These are phyloP conservation scores for Pythium rhizo-oryzae DNA, from an alignment of 352 stramenopile genomes.

Conservation along the genomic window DNA sequence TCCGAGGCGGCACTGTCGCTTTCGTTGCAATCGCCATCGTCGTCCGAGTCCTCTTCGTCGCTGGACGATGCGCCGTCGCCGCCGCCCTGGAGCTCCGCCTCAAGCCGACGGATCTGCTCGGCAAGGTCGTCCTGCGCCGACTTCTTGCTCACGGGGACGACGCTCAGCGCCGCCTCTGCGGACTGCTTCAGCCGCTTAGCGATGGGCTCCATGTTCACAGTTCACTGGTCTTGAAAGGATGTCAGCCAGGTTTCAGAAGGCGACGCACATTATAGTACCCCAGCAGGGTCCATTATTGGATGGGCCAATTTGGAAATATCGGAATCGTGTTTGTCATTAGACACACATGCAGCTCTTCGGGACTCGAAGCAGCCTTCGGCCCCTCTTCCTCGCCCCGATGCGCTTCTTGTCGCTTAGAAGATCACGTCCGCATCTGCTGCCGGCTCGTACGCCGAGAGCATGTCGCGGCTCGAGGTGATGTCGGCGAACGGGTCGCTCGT, in stretches of 20 bases:
- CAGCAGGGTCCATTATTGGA: neutral
- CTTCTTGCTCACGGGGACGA: slow-evolving; percentile 25
- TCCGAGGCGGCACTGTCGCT: slow-evolving; percentile 7
- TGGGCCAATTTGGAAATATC: too few species aligned
- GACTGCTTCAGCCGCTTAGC: slow-evolving; percentile 84
- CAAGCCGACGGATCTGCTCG: slow-evolving; percentile 66
- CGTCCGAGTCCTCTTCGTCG: slow-evolving; percentile 27
- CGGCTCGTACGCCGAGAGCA: slow-evolving; percentile 80
- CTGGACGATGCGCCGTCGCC: slow-evolving; percentile 21
- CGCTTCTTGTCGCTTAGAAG: slow-evolving; percentile 47
- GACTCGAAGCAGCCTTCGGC: neutral
- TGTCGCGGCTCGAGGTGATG: slow-evolving; percentile 71
- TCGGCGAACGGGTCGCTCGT: slow-evolving; percentile 74
- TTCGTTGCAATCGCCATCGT: slow-evolving; percentile 28
- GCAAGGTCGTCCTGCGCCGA: slow-evolving; percentile 58
- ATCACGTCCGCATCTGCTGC: slow-evolving; percentile 77
- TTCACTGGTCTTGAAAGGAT: slow-evolving; percentile 21
- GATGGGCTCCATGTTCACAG: slow-evolving; percentile 61
- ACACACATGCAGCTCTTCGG: neutral
- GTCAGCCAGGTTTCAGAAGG: slow-evolving; percentile 3
- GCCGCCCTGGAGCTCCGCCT: slow-evolving; percentile 56
- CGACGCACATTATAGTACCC: neutral
- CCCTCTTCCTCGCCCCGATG: neutral
- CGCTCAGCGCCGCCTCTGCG: slow-evolving; percentile 56
- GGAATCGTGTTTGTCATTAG: slow-evolving; percentile 29